Conservation (phyloP, 2,329 filamentous ascomycete species). For the Samsoniella hepiali region DNA sequence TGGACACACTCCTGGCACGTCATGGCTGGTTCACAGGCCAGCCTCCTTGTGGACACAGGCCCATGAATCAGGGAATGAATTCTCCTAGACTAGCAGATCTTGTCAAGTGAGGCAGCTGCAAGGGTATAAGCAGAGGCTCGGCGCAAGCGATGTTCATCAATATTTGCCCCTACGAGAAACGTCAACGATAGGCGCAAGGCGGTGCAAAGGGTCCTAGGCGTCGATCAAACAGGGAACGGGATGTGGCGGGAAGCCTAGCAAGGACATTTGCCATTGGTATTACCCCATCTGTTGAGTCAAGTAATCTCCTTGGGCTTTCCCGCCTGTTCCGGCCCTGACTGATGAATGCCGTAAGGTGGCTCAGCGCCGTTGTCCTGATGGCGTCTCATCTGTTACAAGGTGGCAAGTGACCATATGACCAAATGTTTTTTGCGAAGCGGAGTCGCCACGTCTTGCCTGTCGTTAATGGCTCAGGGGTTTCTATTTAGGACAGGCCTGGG, state of each 20-base stretch:
- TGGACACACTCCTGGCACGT: neutral
- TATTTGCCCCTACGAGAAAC: neutral
- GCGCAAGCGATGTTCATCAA: neutral
- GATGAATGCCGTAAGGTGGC: neutral
- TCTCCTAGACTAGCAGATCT: neutral
- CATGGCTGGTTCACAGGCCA: neutral
- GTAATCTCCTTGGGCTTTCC: neutral
- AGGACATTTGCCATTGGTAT: neutral
- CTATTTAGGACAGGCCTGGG: neutral
- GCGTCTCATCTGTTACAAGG: neutral
- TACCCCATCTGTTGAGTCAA: neutral
- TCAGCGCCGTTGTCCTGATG: neutral
- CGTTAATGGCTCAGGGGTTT: neutral
- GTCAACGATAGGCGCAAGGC: neutral
- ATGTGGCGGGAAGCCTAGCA: neutral
- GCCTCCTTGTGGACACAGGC: neutral
- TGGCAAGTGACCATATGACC: neutral
- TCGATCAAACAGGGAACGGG: conserved; percentile 1
- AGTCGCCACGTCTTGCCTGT: neutral
- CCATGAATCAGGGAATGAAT: neutral
- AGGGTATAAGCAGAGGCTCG: neutral
- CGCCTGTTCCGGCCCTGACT: neutral
- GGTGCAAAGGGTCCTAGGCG: neutral
- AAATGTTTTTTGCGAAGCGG: neutral
- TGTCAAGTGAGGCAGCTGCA: neutral